Percentiles rank a stretch among this genome's conserved stretches.
phyloP scores from a whole-genome alignment of 495 filamentous ascomycete species.

The Trichocladium uniseriatum region DNA sequence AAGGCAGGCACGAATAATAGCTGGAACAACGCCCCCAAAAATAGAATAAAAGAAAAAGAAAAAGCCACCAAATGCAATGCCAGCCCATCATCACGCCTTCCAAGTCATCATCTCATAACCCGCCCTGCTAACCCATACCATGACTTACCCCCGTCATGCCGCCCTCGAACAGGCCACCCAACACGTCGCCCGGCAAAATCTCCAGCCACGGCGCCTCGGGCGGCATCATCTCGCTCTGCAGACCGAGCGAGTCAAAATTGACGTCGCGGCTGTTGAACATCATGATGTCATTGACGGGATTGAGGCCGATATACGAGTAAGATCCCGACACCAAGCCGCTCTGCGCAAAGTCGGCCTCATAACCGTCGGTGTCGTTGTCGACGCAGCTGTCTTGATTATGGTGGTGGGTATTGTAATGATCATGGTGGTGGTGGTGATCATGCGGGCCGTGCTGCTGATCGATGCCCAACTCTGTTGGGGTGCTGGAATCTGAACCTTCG shows the following conservation, averaged over 20 bases:
- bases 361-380: constrained; percentile 16
- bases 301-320: constrained; percentile 34
- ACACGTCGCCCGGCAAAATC: constrained; percentile 19
- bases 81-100: background rate
- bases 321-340: constrained; percentile 31
- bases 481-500: constrained; percentile 28
- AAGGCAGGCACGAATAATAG: background rate
- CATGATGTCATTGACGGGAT: constrained; percentile 42
- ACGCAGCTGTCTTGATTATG: background rate
- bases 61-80: background rate
- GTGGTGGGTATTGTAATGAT: constrained; percentile 2
- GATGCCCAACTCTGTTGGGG: constrained; percentile 16
- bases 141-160: constrained; percentile 9
- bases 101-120: background rate
- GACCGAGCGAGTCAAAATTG: constrained; percentile 39
- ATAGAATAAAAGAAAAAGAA: background rate
- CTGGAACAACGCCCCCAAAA: background rate
- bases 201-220: constrained; percentile 21
- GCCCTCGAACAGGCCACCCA: constrained; percentile 18
- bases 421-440: background rate
- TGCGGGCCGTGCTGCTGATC: constrained; percentile 9
- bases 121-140: background rate
- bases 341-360: constrained; percentile 30
- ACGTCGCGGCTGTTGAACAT: constrained; percentile 65
- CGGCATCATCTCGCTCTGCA: constrained; percentile 25